A percentile compares a stretch with the other conserved stretches of the same genome.
phyloP scores from a whole-genome alignment of 116 monocot genomes.

The Zostera marina region DNA sequence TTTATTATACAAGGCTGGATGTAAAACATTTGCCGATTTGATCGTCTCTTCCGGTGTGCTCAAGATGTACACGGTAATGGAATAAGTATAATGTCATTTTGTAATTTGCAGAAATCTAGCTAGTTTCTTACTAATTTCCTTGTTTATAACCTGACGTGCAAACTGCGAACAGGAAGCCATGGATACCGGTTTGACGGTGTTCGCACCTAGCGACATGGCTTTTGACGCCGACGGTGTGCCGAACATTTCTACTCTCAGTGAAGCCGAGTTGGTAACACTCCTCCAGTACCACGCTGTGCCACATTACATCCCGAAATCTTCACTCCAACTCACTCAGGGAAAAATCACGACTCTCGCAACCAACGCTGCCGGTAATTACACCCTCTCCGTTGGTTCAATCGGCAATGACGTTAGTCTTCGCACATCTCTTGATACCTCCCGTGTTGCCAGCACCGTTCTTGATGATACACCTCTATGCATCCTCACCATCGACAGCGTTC shows the following conservation, averaged over 20 bases:
- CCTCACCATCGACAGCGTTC: conserved; percentile 51
- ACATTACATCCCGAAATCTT: conserved; percentile 42
- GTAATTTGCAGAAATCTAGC: too few species aligned
- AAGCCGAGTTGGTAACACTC: conserved; percentile 49
- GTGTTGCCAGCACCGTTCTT: conserved; percentile 52
- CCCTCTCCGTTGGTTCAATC: conserved; percentile 21
- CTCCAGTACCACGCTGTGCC: conserved; percentile 71
- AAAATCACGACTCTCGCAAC: conserved; percentile 49
- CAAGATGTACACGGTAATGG: conserved; percentile 29
- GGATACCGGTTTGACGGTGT: conserved; percentile 60
- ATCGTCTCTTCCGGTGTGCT: conserved; percentile 37
- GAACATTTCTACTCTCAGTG: conserved; percentile 27
- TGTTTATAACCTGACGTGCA: too few species aligned
- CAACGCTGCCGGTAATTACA: conserved; percentile 39
- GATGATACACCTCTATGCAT: conserved; percentile 57
- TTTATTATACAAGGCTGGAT: conserved; percentile 66
- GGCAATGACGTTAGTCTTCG: conserved; percentile 70
- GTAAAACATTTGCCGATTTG: conserved; percentile 64
- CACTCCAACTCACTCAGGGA: conserved; percentile 25
- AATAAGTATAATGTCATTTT: neutral
- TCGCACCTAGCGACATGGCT: conserved; percentile 75
- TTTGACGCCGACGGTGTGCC: conserved; percentile 46
- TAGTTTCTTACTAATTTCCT: neutral
- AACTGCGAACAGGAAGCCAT: conserved; percentile 17
- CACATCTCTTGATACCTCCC: conserved; percentile 50